Evolutionary conservation across 805 yeast genomes (phyloP).

Genomic region (Cyberlindnera petersonii): DNA sequence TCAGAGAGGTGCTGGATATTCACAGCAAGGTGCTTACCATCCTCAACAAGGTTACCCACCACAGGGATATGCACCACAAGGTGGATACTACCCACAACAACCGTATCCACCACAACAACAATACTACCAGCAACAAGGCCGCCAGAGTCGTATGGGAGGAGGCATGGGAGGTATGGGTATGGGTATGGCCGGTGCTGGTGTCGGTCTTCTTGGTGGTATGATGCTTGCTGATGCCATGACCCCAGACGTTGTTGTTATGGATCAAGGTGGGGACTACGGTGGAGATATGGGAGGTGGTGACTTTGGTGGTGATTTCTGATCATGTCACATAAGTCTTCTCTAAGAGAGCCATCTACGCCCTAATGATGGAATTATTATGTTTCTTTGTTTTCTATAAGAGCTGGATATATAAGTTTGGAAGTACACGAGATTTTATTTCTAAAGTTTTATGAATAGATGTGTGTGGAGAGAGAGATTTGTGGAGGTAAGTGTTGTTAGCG

Average conservation of each 20-base stretch:
- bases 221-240: conserved; percentile 28
- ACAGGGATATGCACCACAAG: conserved; percentile 17
- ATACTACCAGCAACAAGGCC: conserved; percentile 23
- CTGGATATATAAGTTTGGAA: too few relatives aligned
- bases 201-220: conserved; percentile 29
- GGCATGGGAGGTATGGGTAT: conserved; percentile 29
- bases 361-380: too few relatives aligned
- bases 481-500: too few relatives aligned
- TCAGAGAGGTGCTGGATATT: too few relatives aligned
- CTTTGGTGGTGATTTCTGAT: conserved; percentile 17
- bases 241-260: conserved; percentile 23
- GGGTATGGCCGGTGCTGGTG: conserved; percentile 28
- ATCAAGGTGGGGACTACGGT: conserved; percentile 32
- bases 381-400: too few relatives aligned
- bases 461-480: too few relatives aligned
- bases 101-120: conserved; percentile 23
- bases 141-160: conserved; percentile 29
- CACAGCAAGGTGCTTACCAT: conserved; percentile 8
- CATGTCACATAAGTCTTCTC: background rate
- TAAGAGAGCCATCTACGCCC: too few relatives aligned
- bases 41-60: conserved; percentile 29
- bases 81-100: conserved; percentile 25
- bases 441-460: too few relatives aligned
- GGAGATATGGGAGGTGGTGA: conserved; percentile 25
- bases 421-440: too few relatives aligned